These are phyloP conservation scores for Jaltomata sinuosa DNA, from an alignment of 257 asterid genomes.

Conservation along the genomic window DNA sequence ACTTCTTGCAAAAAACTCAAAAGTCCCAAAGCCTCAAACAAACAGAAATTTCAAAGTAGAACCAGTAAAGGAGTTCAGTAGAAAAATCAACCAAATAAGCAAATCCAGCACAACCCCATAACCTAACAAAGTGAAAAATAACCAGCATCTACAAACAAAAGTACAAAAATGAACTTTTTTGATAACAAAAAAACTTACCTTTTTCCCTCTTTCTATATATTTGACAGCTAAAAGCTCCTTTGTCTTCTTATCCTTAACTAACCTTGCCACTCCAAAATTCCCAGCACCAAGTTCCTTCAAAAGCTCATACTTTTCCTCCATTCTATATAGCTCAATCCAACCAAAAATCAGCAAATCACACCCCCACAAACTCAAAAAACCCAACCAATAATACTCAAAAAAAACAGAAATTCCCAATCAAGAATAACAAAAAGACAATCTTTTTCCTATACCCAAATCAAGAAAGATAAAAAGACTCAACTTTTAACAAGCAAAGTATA, in stretches of 20 bases:
- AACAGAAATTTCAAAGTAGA: neutral
- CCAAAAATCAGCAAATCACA: neutral
- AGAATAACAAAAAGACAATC: neutral
- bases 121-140: neutral
- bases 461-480: neutral
- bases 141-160: neutral
- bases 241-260: conserved; percentile 30
- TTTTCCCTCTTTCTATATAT: conserved; percentile 40
- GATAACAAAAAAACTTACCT: conserved; percentile 8
- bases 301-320: conserved; percentile 39
- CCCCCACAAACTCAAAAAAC: neutral
- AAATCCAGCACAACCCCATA: neutral
- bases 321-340: neutral
- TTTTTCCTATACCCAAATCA: neutral
- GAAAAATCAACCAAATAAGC: neutral
- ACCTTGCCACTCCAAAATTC: conserved; percentile 37
- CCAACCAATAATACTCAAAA: neutral
- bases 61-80: neutral
- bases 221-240: conserved; percentile 38
- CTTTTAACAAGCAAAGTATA: neutral
- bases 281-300: conserved; percentile 38
- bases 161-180: neutral
- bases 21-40: neutral
- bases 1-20: neutral
- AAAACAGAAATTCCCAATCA: neutral